Conservation (phyloP, 2,329 filamentous ascomycete species). For the Phoma sp. region DNA sequence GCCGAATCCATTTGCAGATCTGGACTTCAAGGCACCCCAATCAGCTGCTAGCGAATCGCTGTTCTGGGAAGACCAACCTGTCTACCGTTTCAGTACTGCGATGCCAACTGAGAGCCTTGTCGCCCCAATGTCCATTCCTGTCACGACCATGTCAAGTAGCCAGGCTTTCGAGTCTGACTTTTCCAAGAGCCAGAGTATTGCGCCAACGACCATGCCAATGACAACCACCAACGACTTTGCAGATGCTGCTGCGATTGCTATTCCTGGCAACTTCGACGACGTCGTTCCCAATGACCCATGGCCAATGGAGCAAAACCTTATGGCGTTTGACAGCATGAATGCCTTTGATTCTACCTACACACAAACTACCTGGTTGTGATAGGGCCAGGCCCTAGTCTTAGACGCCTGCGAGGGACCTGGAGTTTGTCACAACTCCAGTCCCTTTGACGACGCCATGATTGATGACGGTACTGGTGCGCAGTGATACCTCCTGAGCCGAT, state of each 20-base stretch:
- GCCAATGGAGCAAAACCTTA: slow-evolving; percentile 39
- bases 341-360: slow-evolving; percentile 36
- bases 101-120: slow-evolving; percentile 31
- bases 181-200: slow-evolving; percentile 34
- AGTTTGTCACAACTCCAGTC: slow-evolving; percentile 20
- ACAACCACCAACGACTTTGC: slow-evolving; percentile 31
- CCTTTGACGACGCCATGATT: slow-evolving; percentile 46
- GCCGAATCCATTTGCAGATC: slow-evolving; percentile 40
- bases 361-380: slow-evolving; percentile 41
- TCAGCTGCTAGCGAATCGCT: slow-evolving; percentile 43
- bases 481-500: slow-evolving; percentile 32
- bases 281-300: slow-evolving; percentile 39
- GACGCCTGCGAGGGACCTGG: slow-evolving; percentile 30
- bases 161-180: slow-evolving; percentile 42
- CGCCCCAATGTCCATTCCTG: slow-evolving; percentile 35
- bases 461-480: slow-evolving; percentile 47
- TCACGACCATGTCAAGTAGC: slow-evolving; percentile 29
- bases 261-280: slow-evolving; percentile 43
- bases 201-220: slow-evolving; percentile 33
- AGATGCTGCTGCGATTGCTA: slow-evolving; percentile 41
- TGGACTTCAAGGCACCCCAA: slow-evolving; percentile 42
- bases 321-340: slow-evolving; percentile 33
- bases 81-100: slow-evolving; percentile 41
- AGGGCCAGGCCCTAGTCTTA: slow-evolving; percentile 43
- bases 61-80: slow-evolving; percentile 49